A percentile compares a stretch with the other conserved stretches of the same genome.
These are phyloP conservation scores for Kernera saxatilis DNA, from an alignment of 345 rosid genomes.

Conservation along the genomic window DNA sequence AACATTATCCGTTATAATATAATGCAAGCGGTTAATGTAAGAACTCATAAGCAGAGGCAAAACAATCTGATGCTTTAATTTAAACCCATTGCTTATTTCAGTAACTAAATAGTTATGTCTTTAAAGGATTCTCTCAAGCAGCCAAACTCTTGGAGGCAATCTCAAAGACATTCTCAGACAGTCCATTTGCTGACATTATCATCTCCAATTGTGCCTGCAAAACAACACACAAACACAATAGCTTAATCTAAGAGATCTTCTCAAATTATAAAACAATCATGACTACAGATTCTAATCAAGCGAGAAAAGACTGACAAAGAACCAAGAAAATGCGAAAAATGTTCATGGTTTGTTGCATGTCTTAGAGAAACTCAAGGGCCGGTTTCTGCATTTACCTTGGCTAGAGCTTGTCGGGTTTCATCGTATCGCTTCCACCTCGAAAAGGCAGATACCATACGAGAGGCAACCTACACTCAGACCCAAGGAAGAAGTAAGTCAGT, in stretches of 20 bases:
- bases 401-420: slow-evolving; percentile 71
- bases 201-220: slow-evolving; percentile 90
- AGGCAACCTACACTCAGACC: slow-evolving; percentile 60
- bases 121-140: slow-evolving; percentile 31
- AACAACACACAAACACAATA: neutral
- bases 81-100: neutral
- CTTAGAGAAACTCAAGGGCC: neutral
- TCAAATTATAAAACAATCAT: neutral
- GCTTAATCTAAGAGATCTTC: neutral
- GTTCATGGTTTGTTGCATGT: neutral
- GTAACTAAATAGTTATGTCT: neutral
- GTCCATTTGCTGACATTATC: slow-evolving; percentile 82
- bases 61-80: neutral
- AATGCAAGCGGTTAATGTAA: neutral
- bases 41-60: neutral
- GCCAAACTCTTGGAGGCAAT: slow-evolving; percentile 93
- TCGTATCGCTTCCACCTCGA: slow-evolving; percentile 97
- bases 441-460: slow-evolving; percentile 93
- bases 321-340: neutral
- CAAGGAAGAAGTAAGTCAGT: neutral
- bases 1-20: too few species aligned
- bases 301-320: neutral
- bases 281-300: neutral
- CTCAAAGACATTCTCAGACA: slow-evolving; percentile 93
- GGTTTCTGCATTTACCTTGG: slow-evolving; percentile 50